Base-by-base conservation (phyloP, 805 yeast genomes). In the Candida silvatica region DNA sequence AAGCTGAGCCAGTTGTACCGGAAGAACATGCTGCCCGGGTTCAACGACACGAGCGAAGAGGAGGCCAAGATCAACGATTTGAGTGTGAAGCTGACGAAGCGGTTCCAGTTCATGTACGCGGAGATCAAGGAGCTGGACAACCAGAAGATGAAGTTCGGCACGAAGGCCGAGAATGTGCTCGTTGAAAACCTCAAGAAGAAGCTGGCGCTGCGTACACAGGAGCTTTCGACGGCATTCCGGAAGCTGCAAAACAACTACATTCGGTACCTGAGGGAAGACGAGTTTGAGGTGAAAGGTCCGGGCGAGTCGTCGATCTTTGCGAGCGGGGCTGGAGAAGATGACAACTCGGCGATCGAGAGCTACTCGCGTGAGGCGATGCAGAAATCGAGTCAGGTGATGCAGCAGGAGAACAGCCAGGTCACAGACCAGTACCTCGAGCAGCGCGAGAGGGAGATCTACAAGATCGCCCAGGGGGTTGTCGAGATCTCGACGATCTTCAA, bases 401-500 rank as follows among this genome's bases (percentile, higher is more conserved):
- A 52, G 36, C 44, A 54, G 41, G 59, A 48, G 34, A 65, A 52
- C 38, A 51, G 58, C 28, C 52, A 56, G 12, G 47, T 66, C 5
- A 58, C 63, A 26, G 69, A 65, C 38, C 57, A 59, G 18, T 57
- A 60, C 36, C 56, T 83, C 25, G 70, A 74, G 37, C 85, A 82
- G 46, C 67, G 98, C 36, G 98, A 92, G 51, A 73, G 77, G 35
- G 98, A 90, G 51, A 92, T 92, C 35, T 81, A 82, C 22, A 82
- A 81, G 45, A 69, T 92, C 36, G 97, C 98, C 4, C 85, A 84
- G 65, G 95, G 97, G 34, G 94, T 92, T 30, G 63, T 90, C 27
- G 99, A 92, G 54, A 84, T 92, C 1, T 82, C 94, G 20, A 85
- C 90, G 2, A 90, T 92, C 30, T 92, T 92, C 64, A 81, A 82